phyloP scores from a whole-genome alignment of 495 filamentous ascomycete genomes.

The Penicillium maclennaniae region DNA sequence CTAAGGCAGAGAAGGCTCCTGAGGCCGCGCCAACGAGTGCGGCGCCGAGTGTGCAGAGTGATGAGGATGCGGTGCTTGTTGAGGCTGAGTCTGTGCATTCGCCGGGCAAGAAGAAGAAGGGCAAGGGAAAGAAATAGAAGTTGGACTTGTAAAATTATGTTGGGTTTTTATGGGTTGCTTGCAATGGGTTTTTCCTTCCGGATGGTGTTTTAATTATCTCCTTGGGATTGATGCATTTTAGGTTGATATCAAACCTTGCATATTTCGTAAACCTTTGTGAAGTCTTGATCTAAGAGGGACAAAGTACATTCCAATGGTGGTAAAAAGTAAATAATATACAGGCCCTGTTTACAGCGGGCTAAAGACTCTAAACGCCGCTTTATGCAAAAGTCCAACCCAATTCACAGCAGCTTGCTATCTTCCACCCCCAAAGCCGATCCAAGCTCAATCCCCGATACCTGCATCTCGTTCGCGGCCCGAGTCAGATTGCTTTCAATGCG shows the following conservation, averaged over 20 bases:
- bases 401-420: conserved; percentile 29
- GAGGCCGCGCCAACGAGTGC: conserved; percentile 20
- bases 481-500: conserved; percentile 41
- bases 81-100: conserved; percentile 51
- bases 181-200: conserved; percentile 3
- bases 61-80: conserved; percentile 84
- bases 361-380: conserved; percentile 9
- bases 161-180: conserved; percentile 6
- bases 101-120: conserved; percentile 60
- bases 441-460: conserved; percentile 36
- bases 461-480: conserved; percentile 53
- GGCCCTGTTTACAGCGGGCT: conserved; percentile 1
- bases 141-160: conserved; percentile 12
- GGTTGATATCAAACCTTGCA: not conserved
- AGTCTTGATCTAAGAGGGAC: not conserved
- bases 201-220: not conserved
- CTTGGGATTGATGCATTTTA: conserved; percentile 1
- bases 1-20: conserved; percentile 25
- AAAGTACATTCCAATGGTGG: conserved; percentile 3
- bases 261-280: not conserved
- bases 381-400: conserved; percentile 12
- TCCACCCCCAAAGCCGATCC: conserved; percentile 28
- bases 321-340: conserved; percentile 18
- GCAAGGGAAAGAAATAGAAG: conserved; percentile 72
- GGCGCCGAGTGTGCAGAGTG: conserved; percentile 46